These are phyloP conservation scores for Chaetomium globosum DNA, from an alignment of 2,329 filamentous ascomycete species.

Conservation along the genomic window DNA sequence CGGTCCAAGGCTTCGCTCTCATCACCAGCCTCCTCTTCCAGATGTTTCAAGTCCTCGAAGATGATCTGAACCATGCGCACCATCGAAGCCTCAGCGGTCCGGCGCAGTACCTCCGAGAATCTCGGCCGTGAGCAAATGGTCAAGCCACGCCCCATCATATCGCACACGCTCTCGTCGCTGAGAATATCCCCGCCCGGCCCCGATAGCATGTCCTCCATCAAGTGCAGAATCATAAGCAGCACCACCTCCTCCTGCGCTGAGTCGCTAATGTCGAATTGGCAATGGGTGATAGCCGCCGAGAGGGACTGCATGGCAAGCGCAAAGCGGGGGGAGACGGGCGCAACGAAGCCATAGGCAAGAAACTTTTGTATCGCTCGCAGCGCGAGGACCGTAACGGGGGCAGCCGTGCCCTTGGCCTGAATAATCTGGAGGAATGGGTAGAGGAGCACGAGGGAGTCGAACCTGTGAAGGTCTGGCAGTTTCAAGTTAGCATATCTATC, in stretches of 20 bases:
- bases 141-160: constrained; percentile 98
- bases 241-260: constrained; percentile 95
- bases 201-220: constrained; percentile 98
- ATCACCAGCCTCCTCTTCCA: constrained; percentile 74
- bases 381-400: constrained; percentile 92
- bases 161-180: constrained; percentile 97
- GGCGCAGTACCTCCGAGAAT: constrained; percentile 84
- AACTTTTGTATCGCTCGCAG: constrained; percentile 95
- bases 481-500: constrained; percentile 36
- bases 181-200: constrained; percentile 88
- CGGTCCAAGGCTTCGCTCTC: constrained; percentile 67
- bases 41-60: constrained; percentile 85
- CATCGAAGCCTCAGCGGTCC: constrained; percentile 95
- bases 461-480: constrained; percentile 72
- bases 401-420: constrained; percentile 91
- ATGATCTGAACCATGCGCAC: constrained; percentile 99
- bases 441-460: constrained; percentile 86
- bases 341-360: constrained; percentile 90
- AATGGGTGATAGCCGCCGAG: constrained; percentile 94
- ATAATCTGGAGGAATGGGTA: constrained; percentile 97
- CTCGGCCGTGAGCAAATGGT: constrained; percentile 96
- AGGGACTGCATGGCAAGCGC: constrained; percentile 91
- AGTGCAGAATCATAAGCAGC: constrained; percentile 85
- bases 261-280: constrained; percentile 95
- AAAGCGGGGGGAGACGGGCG: constrained; percentile 80